Conservation (phyloP, 2,329 filamentous ascomycete species). For the Neoscytalidium dimidiatum region DNA sequence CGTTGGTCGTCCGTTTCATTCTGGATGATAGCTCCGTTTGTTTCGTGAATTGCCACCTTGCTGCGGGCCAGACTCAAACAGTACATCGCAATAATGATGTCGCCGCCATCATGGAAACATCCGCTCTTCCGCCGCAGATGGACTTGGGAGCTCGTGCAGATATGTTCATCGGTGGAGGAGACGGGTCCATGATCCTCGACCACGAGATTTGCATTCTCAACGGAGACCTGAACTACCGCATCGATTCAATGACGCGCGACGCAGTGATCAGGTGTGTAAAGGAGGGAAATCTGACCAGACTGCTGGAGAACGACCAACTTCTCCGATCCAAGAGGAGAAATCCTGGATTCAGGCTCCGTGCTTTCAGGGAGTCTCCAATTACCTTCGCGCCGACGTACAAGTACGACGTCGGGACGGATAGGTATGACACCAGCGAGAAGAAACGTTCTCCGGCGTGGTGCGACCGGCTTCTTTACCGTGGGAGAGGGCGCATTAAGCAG, state of each 20-base stretch:
- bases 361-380: conserved; percentile 89
- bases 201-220: conserved; percentile 98
- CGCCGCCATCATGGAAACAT: conserved; percentile 81
- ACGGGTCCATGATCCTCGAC: conserved; percentile 91
- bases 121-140: conserved; percentile 70
- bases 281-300: conserved; percentile 76
- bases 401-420: conserved; percentile 93
- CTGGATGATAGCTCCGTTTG: conserved; percentile 93
- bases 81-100: conserved; percentile 91
- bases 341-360: conserved; percentile 81
- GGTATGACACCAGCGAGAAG: conserved; percentile 94
- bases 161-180: conserved; percentile 86
- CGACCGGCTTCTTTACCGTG: conserved; percentile 86
- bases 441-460: conserved; percentile 94
- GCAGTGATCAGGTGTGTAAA: conserved; percentile 86
- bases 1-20: conserved; percentile 86
- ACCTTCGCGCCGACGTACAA: conserved; percentile 97
- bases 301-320: conserved; percentile 91
- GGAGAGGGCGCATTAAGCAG: conserved; percentile 79
- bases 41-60: conserved; percentile 96
- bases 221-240: conserved; percentile 96
- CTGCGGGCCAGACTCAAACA: conserved; percentile 88
- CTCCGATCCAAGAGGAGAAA: conserved; percentile 87
- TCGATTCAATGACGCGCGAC: conserved; percentile 94
- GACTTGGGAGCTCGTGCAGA: conserved; percentile 69